Evolutionary conservation across 139 green algal species (phyloP).

Genomic region (Coelastrella sp.): DNA sequence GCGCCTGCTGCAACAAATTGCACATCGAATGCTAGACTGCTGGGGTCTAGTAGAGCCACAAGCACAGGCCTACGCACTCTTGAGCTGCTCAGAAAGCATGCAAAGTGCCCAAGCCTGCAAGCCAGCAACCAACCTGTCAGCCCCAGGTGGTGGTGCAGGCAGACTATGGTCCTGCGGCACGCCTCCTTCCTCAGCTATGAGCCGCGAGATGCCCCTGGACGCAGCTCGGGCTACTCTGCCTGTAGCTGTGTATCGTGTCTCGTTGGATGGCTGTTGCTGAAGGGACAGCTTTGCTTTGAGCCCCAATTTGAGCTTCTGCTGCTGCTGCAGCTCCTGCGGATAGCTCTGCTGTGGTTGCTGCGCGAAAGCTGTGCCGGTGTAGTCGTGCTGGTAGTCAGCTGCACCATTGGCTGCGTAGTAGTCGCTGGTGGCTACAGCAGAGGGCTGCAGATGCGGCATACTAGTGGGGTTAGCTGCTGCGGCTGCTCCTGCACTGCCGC

Average conservation of each 20-base stretch:
- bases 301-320: not conserved
- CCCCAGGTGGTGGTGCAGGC: slow-evolving; percentile 21
- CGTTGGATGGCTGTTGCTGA: slow-evolving; percentile 7
- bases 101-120: not conserved
- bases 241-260: slow-evolving; percentile 32
- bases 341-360: slow-evolving; percentile 12
- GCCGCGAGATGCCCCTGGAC: slow-evolving; percentile 22
- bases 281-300: not conserved
- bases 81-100: too few relatives aligned
- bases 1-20: too few relatives aligned
- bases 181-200: slow-evolving; percentile 42
- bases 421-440: not conserved
- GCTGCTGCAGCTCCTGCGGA: slow-evolving; percentile 14
- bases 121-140: not conserved
- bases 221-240: slow-evolving; percentile 31
- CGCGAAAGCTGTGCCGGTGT: not conserved
- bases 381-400: not conserved
- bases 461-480: not conserved
- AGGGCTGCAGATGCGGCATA: not conserved
- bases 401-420: not conserved
- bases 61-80: too few relatives aligned
- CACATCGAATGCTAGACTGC: too few relatives aligned
- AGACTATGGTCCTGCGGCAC: slow-evolving; percentile 34
- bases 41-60: too few relatives aligned
- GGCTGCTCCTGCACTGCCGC: slow-evolving; percentile 16